Conservation (phyloP, 306 rosid genomes). For the Cucurbita maxima region DNA sequence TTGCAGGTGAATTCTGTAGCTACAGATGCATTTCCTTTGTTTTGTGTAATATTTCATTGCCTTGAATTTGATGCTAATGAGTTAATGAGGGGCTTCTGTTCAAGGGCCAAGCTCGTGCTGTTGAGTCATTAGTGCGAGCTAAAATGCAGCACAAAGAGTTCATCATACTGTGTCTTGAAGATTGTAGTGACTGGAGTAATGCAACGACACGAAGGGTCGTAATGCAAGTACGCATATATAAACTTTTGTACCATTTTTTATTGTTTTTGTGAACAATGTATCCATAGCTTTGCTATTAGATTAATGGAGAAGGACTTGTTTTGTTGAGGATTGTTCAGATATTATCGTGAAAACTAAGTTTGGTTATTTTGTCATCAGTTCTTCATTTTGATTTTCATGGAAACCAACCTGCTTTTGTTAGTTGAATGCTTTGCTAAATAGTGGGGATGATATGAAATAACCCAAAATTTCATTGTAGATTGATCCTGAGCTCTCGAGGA, state of each 20-base stretch:
- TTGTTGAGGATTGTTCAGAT: neutral
- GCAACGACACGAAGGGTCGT: conserved; percentile 81
- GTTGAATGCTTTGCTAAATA: neutral
- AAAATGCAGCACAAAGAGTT: conserved; percentile 96
- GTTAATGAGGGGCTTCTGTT: neutral
- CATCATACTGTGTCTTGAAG: conserved; percentile 84
- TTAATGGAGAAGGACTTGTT: neutral
- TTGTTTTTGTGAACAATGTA: neutral
- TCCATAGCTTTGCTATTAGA: neutral
- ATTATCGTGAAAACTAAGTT: neutral
- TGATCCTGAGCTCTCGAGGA: conserved; percentile 89
- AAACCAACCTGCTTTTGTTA: neutral
- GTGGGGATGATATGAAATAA: neutral
- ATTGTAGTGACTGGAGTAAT: conserved; percentile 91
- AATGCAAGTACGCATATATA: conserved; percentile 49
- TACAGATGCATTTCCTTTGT: neutral
- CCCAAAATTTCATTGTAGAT: conserved; percentile 26
- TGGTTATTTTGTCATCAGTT: neutral
- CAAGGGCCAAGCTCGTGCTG: conserved; percentile 77
- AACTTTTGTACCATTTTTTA: neutral
- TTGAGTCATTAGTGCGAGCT: conserved; percentile 66
- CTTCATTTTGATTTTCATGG: neutral
- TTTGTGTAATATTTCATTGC: neutral
- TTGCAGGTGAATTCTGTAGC: conserved; percentile 31
- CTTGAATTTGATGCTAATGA: neutral